These are phyloP conservation scores for Hypoxylon sp. DNA, from an alignment of 2,329 filamentous ascomycete genomes.

Conservation along the genomic window DNA sequence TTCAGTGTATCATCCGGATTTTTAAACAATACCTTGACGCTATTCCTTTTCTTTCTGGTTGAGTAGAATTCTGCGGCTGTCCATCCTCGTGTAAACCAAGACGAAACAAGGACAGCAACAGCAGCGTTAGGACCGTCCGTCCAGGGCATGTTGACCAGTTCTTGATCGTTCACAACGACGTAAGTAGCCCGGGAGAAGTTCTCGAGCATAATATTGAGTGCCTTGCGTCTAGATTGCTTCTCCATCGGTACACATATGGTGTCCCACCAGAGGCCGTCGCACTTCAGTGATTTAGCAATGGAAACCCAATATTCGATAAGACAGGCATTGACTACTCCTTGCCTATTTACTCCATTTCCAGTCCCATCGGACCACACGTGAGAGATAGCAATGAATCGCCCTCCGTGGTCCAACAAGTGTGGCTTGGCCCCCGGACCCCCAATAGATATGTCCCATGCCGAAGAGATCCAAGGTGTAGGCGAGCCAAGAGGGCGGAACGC, in stretches of 20 bases:
- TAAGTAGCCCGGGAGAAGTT: constrained; percentile 26
- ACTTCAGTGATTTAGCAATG: constrained; percentile 39
- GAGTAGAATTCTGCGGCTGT: constrained; percentile 29
- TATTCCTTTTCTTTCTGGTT: constrained; percentile 5
- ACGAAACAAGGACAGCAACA: constrained; percentile 26
- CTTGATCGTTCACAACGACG: constrained; percentile 31
- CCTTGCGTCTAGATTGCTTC: constrained; percentile 29
- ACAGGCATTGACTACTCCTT: constrained; percentile 50
- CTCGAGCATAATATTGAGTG: constrained; percentile 31
- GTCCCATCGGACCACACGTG: constrained; percentile 30
- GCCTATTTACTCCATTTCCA: constrained; percentile 36
- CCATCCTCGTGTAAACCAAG: constrained; percentile 37
- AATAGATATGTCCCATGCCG: too few relatives aligned
- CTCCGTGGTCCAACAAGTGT: too few relatives aligned
- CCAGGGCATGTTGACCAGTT: constrained; percentile 24
- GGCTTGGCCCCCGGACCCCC: too few relatives aligned
- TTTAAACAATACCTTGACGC: constrained; percentile 29
- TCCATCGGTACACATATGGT: constrained; percentile 49
- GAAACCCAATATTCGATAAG: constrained; percentile 47
- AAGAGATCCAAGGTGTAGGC: too few relatives aligned
- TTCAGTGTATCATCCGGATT: constrained; percentile 8
- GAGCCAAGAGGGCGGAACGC: too few relatives aligned
- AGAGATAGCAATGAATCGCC: constrained; percentile 2
- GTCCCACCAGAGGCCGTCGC: constrained; percentile 54
- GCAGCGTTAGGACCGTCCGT: constrained; percentile 16